These are phyloP conservation scores for Curvularia sp. DNA, from an alignment of 2,329 filamentous ascomycete genomes.

Conservation along the genomic window DNA sequence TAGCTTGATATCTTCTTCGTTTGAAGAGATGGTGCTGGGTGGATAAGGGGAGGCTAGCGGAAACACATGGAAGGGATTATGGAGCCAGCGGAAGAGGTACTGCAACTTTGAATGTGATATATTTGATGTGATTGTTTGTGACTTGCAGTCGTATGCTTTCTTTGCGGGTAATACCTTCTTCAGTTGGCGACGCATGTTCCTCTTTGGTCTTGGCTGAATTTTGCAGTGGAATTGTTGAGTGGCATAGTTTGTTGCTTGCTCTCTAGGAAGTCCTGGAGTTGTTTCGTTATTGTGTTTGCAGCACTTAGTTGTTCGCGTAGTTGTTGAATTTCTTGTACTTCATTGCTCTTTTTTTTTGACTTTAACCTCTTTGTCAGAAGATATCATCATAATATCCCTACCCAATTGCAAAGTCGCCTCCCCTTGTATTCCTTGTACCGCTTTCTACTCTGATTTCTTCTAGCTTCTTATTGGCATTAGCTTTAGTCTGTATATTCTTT, in stretches of 20 bases:
- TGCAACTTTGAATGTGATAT: not conserved
- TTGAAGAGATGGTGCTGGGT: not conserved
- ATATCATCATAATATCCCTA: not conserved
- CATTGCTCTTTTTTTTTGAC: not conserved
- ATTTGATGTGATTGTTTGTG: not conserved
- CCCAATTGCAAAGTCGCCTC: not conserved
- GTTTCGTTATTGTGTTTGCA: not conserved
- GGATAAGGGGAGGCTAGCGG: slow-evolving; percentile 6
- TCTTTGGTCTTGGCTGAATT: not conserved
- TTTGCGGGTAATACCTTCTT: too few species aligned
- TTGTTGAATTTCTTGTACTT: not conserved
- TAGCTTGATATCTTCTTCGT: slow-evolving; percentile 13
- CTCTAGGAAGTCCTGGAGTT: not conserved
- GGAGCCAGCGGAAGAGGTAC: not conserved
- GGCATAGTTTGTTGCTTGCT: not conserved
- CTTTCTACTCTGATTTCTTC: not conserved
- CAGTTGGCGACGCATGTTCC: not conserved
- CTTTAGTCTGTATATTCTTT: not conserved
- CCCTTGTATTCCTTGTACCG: not conserved
- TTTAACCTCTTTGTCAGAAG: slow-evolving; percentile 4
- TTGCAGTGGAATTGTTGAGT: too few species aligned
- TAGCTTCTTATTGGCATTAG: slow-evolving; percentile 1
- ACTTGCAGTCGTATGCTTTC: too few species aligned
- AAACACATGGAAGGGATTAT: not conserved
- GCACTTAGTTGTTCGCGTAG: not conserved